Evolutionary conservation across 768 basidiomycete genomes (phyloP), one percentile per base, ranked within the genome.

Genomic region (Termitomyces bulborhizus): DNA sequence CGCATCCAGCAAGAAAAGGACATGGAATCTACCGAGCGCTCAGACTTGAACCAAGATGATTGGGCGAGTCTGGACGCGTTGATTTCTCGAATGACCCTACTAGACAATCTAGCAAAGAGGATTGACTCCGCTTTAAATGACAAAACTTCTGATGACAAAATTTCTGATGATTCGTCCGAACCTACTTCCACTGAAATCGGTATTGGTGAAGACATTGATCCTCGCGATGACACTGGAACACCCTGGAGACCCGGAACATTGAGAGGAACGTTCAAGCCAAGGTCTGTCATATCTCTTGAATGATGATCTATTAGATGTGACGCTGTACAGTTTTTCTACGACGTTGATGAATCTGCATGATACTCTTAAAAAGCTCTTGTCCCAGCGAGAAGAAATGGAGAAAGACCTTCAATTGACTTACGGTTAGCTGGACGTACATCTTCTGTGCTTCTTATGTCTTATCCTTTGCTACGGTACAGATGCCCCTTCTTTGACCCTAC

Each of bases 401-500:
- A 65, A 61, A 29, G 68, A 70, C 15, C 66, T 91, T 21, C 86
- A 82, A 60, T 60, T 62, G 4, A 69, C 68, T 59, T 86, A 83
- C 61, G 72, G 90, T 88, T 48, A 58, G 74, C 55, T 18, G 40
- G n/a, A 45, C 9, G 18, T n/a, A 29, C 8, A 9, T 18, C 41
- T 16, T 24, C 51, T 41, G 9, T 18, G 46, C 24, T 45, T 37
- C n/a, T 16, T 34, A 31, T 44, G 32, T 31, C 18, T 40, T 29
- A 36, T 41, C 31, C 51, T 56, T 34, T 54, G 29, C 50, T 31
- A 16, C 11, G n/a, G 43, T 46, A 9, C 49, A 93, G 90, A 73
- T 68, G 80, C 84, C 1, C 82, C 86, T 24, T 90, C 90, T 12
- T 64, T 93, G 57, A 84, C 88, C 12, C 74, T 93, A 44, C 83